Conservation (phyloP, 371 early-diverging fungal genomes). For the Catenaria anguillulae region DNA sequence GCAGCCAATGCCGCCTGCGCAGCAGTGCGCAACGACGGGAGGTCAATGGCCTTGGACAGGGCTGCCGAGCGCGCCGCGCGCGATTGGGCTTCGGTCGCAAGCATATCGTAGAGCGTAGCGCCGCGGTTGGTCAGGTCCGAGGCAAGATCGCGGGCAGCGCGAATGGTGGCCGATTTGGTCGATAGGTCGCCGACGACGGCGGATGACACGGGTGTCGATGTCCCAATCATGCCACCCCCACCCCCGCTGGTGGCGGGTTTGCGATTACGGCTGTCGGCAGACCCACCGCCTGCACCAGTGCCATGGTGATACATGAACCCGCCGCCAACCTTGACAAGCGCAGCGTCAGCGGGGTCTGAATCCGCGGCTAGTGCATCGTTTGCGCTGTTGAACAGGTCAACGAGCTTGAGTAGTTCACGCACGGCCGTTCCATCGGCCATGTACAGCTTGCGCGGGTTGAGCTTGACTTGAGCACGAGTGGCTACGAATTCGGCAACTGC, state of each 20-base stretch:
- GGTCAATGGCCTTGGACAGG: slow-evolving; percentile 27
- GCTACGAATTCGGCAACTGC: slow-evolving; percentile 25
- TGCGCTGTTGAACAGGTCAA: slow-evolving; percentile 13
- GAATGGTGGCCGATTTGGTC: slow-evolving; percentile 19
- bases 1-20: slow-evolving; percentile 17
- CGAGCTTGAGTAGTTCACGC: slow-evolving; percentile 26
- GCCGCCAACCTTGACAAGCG: not conserved
- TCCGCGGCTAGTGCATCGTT: slow-evolving; percentile 10
- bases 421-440: slow-evolving; percentile 32
- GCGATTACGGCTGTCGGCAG: too few species aligned
- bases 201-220: too few species aligned
- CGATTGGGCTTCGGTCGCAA: slow-evolving; percentile 18
- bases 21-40: slow-evolving; percentile 18
- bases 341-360: not conserved
- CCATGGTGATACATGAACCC: too few species aligned
- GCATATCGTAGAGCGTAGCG: slow-evolving; percentile 23
- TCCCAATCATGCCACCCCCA: not conserved
- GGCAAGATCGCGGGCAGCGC: slow-evolving; percentile 21
- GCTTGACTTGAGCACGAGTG: slow-evolving; percentile 24
- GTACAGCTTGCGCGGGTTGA: slow-evolving; percentile 33
- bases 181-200: slow-evolving; percentile 19
- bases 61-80: slow-evolving; percentile 13
- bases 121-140: slow-evolving; percentile 25
- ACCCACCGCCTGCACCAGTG: too few species aligned
- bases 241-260: not conserved